These are phyloP conservation scores for Suillus americanus DNA, from an alignment of 768 basidiomycete genomes.

Conservation along the genomic window DNA sequence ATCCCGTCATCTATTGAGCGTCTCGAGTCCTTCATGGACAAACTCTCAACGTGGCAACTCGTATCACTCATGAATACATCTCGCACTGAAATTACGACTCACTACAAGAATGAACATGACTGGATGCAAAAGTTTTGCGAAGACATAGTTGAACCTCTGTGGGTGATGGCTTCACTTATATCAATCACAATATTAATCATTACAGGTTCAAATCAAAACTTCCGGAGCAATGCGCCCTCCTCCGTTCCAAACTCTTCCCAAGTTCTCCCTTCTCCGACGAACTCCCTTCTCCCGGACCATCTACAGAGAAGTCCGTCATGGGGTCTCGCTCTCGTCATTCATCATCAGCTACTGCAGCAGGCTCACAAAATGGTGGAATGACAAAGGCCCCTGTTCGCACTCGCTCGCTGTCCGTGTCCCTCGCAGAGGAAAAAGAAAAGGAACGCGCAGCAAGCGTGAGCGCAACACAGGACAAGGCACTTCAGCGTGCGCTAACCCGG, in stretches of 20 bases:
- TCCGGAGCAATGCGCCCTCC: slow-evolving; percentile 53
- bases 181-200: slow-evolving; percentile 4
- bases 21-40: slow-evolving; percentile 76
- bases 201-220: slow-evolving; percentile 55
- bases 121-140: slow-evolving; percentile 78
- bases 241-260: slow-evolving; percentile 68
- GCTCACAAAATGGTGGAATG: not conserved
- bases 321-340: slow-evolving; percentile 22
- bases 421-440: slow-evolving; percentile 58
- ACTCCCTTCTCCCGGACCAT: slow-evolving; percentile 13
- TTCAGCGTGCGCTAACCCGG: slow-evolving; percentile 58
- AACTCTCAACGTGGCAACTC: slow-evolving; percentile 77
- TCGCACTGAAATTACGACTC: slow-evolving; percentile 14
- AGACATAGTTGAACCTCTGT: slow-evolving; percentile 66
- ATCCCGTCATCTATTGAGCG: slow-evolving; percentile 43
- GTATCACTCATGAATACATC: slow-evolving; percentile 39
- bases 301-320: slow-evolving; percentile 10
- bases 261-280: slow-evolving; percentile 59
- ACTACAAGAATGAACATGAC: slow-evolving; percentile 41
- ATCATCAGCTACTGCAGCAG: slow-evolving; percentile 14
- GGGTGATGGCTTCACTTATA: slow-evolving; percentile 20
- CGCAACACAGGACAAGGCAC: slow-evolving; percentile 30
- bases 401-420: slow-evolving; percentile 66
- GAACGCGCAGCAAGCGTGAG: slow-evolving; percentile 38
- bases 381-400: slow-evolving; percentile 45